These are phyloP conservation scores for grape (Vitis vinifera) DNA, from an alignment of 164 flowering plant genomes.

Conservation along the genomic window DNA sequence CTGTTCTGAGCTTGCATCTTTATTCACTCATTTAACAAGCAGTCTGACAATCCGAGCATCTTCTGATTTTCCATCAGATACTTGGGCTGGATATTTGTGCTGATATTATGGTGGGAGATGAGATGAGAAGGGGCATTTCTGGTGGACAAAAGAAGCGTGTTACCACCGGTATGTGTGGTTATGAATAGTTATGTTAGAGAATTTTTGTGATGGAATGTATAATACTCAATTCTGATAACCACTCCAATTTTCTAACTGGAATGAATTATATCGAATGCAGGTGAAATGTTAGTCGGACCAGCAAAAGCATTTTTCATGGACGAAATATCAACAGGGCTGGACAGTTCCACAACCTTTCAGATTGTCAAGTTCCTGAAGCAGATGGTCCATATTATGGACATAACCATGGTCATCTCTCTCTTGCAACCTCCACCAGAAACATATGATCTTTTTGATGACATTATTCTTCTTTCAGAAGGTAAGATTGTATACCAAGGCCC, in stretches of 20 bases:
- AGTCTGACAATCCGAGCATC: not conserved
- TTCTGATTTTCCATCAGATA: conserved; percentile 27
- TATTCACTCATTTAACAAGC: not conserved
- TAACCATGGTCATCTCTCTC: conserved; percentile 60
- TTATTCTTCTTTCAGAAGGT: conserved; percentile 56
- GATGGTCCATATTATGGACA: conserved; percentile 61
- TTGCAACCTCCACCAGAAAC: conserved; percentile 70
- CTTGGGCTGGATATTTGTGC: conserved; percentile 66
- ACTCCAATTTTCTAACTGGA: too few species aligned
- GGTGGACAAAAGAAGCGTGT: conserved; percentile 73
- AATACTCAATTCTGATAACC: not conserved
- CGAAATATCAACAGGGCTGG: conserved; percentile 66
- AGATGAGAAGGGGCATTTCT: conserved; percentile 65
- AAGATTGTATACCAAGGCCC: conserved; percentile 43
- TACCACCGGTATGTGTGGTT: conserved; percentile 25
- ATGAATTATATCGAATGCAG: conserved; percentile 39
- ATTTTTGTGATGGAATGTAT: not conserved
- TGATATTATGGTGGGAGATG: conserved; percentile 57
- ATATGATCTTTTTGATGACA: conserved; percentile 54
- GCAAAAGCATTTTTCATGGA: conserved; percentile 69
- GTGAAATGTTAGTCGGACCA: conserved; percentile 51
- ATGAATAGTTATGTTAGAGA: too few species aligned
- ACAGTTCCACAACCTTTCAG: conserved; percentile 63
- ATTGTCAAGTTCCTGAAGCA: conserved; percentile 57
- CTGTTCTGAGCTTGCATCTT: not conserved